These are phyloP conservation scores for Dendrobium catenatum DNA, from an alignment of 106 monocot species.

Conservation along the genomic window DNA sequence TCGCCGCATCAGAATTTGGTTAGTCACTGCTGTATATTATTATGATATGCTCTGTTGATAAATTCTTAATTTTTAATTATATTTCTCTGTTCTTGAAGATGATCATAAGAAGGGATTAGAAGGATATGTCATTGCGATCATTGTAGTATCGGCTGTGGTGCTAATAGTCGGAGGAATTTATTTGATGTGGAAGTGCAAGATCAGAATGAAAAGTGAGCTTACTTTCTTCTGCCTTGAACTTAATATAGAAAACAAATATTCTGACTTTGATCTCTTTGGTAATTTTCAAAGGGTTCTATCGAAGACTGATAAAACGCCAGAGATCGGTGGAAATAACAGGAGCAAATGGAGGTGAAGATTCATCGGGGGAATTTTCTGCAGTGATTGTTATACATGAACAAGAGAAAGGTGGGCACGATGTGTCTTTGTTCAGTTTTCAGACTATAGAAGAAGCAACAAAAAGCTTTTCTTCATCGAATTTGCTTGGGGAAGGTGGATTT, in stretches of 20 bases:
- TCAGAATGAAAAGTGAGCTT: constrained; percentile 5
- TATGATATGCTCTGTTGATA: background rate
- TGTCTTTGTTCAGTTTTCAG: constrained; percentile 22
- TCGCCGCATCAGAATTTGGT: constrained; percentile 26
- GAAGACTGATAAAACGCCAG: background rate
- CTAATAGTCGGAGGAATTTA: background rate
- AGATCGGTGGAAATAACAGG: background rate
- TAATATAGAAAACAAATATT: background rate
- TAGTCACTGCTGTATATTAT: background rate
- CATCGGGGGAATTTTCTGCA: background rate
- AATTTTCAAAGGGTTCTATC: background rate
- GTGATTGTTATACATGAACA: constrained; percentile 4
- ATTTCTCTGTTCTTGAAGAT: background rate
- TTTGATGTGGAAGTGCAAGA: constrained; percentile 9
- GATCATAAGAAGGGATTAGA: constrained; percentile 5
- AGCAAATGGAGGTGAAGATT: background rate
- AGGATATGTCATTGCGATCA: background rate
- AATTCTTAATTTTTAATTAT: background rate
- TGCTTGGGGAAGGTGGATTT: constrained; percentile 57
- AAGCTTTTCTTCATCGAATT: constrained; percentile 20
- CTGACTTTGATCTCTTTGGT: background rate
- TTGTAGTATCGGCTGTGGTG: background rate
- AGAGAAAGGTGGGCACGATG: constrained; percentile 8
- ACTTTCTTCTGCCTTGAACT: background rate
- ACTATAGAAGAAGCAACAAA: constrained; percentile 24